A percentile compares a stretch with the other conserved stretches of the same genome.
Evolutionary conservation across 768 basidiomycete genomes (phyloP).

Genomic region (Trametes cingulata): DNA sequence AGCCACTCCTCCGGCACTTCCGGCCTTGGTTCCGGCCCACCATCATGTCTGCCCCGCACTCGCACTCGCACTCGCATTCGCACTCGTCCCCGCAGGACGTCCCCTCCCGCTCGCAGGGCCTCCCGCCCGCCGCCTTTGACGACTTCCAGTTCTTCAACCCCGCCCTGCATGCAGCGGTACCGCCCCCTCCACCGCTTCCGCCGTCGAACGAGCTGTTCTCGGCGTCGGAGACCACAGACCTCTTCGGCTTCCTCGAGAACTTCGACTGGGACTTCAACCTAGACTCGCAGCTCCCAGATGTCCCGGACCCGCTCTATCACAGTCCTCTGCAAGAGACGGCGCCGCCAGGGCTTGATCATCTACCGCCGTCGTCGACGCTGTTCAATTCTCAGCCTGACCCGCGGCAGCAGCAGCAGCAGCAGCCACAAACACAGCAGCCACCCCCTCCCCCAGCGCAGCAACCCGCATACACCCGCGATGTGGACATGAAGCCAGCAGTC

Average conservation of each 20-base stretch:
- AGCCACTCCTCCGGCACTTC: conserved; percentile 6
- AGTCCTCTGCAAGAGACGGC: conserved; percentile 14
- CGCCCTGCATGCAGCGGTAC: conserved; percentile 45
- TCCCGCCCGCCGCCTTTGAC: conserved; percentile 58
- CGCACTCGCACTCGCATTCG: conserved; percentile 5
- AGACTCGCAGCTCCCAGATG: conserved; percentile 25
- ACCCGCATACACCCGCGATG: not conserved
- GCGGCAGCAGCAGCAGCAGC: not conserved
- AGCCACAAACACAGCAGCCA: not conserved
- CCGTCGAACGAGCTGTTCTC: conserved; percentile 80
- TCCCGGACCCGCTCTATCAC: conserved; percentile 14
- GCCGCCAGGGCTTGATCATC: conserved; percentile 28
- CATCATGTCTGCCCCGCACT: conserved; percentile 18
- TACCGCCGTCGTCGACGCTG: conserved; percentile 16
- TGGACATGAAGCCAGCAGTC: conserved; percentile 8
- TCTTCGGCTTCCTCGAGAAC: conserved; percentile 82
- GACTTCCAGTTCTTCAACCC: conserved; percentile 79
- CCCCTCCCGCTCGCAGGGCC: conserved; percentile 29
- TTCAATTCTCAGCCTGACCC: conserved; percentile 4
- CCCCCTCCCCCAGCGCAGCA: not conserved
- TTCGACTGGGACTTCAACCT: conserved; percentile 67
- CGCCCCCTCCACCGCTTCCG: conserved; percentile 61
- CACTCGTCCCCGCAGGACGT: conserved; percentile 7
- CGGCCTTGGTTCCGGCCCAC: conserved; percentile 1
- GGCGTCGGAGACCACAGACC: conserved; percentile 71